A percentile compares a stretch with the other conserved stretches of the same genome.
Evolutionary conservation across 495 filamentous ascomycete genomes (phyloP).

Genomic region (Lasiosphaeris hirsuta): DNA sequence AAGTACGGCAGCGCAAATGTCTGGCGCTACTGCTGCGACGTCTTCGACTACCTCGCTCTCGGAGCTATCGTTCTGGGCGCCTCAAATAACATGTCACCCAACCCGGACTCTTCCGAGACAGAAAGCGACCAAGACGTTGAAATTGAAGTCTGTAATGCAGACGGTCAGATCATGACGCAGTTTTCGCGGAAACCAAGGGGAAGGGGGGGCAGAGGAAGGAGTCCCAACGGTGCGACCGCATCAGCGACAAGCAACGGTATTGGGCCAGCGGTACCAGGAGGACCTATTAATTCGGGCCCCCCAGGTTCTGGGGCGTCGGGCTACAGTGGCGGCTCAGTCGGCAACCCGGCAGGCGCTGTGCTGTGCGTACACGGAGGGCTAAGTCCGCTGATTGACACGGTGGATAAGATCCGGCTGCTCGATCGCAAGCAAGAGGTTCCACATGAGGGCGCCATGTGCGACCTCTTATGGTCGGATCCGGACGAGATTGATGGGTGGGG

Average conservation of each 20-base stretch:
- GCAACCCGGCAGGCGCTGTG: constrained; percentile 72
- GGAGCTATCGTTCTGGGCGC: constrained; percentile 92
- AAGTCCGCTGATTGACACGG: constrained; percentile 83
- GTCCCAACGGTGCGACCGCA: constrained; percentile 38
- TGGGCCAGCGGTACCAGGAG: not conserved
- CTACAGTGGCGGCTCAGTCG: constrained; percentile 59
- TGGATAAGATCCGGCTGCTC: constrained; percentile 93
- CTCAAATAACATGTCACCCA: constrained; percentile 62
- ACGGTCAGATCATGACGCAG: constrained; percentile 70
- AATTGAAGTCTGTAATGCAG: constrained; percentile 84
- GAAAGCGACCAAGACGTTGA: constrained; percentile 67
- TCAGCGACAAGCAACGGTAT: constrained; percentile 11
- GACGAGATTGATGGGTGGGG: constrained; percentile 99
- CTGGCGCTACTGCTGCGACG: constrained; percentile 97
- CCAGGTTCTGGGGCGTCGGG: constrained; percentile 76
- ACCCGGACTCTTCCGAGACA: constrained; percentile 13
- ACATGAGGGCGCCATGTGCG: constrained; percentile 98
- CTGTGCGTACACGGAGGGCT: constrained; percentile 95
- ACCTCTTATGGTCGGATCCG: constrained; percentile 95
- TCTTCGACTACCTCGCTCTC: constrained; percentile 96
- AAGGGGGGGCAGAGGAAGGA: constrained; percentile 18
- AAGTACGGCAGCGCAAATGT: constrained; percentile 98
- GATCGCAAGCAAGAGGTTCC: constrained; percentile 98
- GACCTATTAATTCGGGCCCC: constrained; percentile 56
- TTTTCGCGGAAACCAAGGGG: constrained; percentile 52